Percentiles rank a stretch among this genome's conserved stretches.
phyloP scores from a whole-genome alignment of 352 stramenopile genomes.

The Aphanomyces stellatus region DNA sequence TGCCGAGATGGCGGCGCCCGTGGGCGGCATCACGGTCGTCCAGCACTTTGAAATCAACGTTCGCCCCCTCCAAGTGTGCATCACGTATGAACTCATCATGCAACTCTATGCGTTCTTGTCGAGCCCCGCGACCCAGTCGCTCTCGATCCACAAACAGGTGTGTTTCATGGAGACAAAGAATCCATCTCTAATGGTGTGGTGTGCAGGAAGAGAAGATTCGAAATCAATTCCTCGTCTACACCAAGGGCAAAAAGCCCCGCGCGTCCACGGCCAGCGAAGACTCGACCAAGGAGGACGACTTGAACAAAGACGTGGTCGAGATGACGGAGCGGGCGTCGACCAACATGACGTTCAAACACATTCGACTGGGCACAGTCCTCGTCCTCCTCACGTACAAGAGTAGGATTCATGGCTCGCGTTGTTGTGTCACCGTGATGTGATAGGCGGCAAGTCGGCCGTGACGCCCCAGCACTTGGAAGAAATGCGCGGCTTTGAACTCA shows the following conservation, averaged over 20 bases:
- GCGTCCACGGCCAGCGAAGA: conserved; percentile 4
- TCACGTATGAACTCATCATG: conserved; percentile 70
- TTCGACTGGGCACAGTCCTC: conserved; percentile 65
- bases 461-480: conserved; percentile 56
- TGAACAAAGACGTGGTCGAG: conserved; percentile 26
- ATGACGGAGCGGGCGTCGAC: conserved; percentile 37
- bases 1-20: conserved; percentile 55
- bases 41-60: conserved; percentile 83
- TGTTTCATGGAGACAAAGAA: background rate
- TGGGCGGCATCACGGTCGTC: conserved; percentile 48
- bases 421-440: background rate
- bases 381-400: conserved; percentile 78
- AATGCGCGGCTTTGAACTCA: conserved; percentile 78
- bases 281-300: background rate
- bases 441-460: conserved; percentile 4
- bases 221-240: conserved; percentile 10
- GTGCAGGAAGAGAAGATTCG: conserved; percentile 5
- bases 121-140: conserved; percentile 17
- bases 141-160: conserved; percentile 30
- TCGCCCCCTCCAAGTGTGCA: conserved; percentile 73
- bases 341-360: conserved; percentile 71
- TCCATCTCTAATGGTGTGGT: background rate
- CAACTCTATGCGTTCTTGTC: conserved; percentile 58
- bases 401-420: conserved; percentile 43
- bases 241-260: background rate